Evolutionary conservation across 495 filamentous ascomycete species (phyloP).

Genomic region (Aspergillus conjunctus): DNA sequence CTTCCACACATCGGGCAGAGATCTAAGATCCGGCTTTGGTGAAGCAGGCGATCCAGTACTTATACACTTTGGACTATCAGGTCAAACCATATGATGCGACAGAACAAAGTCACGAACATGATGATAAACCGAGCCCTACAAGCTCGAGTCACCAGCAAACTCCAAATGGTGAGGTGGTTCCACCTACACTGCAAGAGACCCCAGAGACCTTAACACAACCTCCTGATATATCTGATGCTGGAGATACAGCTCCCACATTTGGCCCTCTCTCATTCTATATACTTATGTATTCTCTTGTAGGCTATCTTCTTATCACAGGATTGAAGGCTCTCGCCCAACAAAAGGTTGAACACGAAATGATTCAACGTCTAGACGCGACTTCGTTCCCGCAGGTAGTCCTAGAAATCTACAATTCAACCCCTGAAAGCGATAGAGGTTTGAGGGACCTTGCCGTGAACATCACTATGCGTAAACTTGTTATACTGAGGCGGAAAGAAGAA

Average conservation of each 20-base stretch:
- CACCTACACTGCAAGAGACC: too few relatives aligned
- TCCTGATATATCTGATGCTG: background rate
- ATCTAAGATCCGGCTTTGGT: conserved; percentile 23
- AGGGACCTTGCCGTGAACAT: conserved; percentile 35
- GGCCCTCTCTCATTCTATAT: background rate
- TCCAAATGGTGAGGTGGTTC: background rate
- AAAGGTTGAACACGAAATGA: conserved; percentile 16
- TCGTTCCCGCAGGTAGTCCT: conserved; percentile 32
- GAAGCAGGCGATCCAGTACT: conserved; percentile 24
- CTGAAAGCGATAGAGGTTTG: conserved; percentile 32
- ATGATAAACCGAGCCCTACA: background rate
- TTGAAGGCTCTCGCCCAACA: conserved; percentile 21
- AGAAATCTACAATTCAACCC: conserved; percentile 39
- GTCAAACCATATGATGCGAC: background rate
- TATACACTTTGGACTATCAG: conserved; percentile 25
- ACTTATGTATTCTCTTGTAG: conserved; percentile 27
- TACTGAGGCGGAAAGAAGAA: background rate
- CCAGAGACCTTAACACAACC: too few relatives aligned
- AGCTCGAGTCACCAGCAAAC: background rate
- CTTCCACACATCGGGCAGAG: conserved; percentile 14
- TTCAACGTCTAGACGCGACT: conserved; percentile 16
- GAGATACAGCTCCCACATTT: too few relatives aligned
- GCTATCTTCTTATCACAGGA: conserved; percentile 21
- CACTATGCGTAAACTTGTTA: conserved; percentile 15
- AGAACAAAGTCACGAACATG: background rate